Percentiles rank a stretch among this genome's conserved stretches.
These are phyloP conservation scores for Acanthamoeba triangularis DNA, from an alignment of 208 protist genomes.

Conservation along the genomic window DNA sequence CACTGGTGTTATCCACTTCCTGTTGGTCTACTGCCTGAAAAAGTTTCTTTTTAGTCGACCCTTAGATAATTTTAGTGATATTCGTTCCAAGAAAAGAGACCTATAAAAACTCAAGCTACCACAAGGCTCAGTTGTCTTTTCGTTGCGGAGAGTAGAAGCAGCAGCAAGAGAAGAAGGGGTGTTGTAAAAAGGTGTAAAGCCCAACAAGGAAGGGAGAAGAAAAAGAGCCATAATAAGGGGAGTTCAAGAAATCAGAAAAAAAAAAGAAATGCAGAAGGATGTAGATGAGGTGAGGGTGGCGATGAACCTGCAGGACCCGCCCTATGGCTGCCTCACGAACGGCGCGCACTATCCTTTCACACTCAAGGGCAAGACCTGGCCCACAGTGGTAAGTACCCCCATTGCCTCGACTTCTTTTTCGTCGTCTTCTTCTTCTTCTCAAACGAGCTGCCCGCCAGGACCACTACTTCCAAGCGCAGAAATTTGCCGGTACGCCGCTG, in stretches of 20 bases:
- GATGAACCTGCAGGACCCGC: not conserved
- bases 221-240: not conserved
- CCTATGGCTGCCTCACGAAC: slow-evolving; percentile 30
- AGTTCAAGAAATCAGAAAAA: not conserved
- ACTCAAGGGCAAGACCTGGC: not conserved
- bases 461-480: slow-evolving; percentile 41
- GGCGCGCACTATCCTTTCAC: not conserved
- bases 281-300: not conserved
- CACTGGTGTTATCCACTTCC: too few species aligned
- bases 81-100: too few species aligned
- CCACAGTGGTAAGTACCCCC: not conserved
- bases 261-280: not conserved
- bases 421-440: not conserved
- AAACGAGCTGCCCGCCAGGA: not conserved
- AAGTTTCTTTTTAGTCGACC: too few species aligned
- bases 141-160: too few species aligned
- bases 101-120: too few species aligned
- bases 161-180: not conserved
- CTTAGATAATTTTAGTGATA: too few species aligned
- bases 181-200: not conserved
- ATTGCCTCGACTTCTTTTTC: not conserved
- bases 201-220: not conserved
- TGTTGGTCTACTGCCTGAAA: too few species aligned
- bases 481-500: slow-evolving; percentile 4
- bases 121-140: too few species aligned